These are phyloP conservation scores for Niebla homalea DNA, from an alignment of 495 filamentous ascomycete genomes.

Conservation along the genomic window DNA sequence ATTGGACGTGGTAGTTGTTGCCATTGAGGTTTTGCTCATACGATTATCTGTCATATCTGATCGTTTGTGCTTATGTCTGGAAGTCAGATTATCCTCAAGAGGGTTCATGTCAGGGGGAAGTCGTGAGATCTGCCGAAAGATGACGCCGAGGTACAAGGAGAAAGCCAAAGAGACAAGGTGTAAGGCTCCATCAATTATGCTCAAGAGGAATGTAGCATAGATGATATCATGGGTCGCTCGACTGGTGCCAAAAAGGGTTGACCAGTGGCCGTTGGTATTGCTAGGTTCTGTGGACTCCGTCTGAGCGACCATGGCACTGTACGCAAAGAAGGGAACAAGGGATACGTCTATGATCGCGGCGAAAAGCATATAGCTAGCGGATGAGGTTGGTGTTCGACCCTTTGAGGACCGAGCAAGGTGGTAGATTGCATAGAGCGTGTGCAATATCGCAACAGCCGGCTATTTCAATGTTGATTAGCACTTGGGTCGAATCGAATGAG, in stretches of 20 bases:
- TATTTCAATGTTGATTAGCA: conserved; percentile 17
- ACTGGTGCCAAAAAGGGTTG: conserved; percentile 41
- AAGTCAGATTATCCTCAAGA: conserved; percentile 71
- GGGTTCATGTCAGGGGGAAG: conserved; percentile 91
- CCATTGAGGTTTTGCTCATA: conserved; percentile 38
- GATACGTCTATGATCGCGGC: conserved; percentile 56
- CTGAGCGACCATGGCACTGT: conserved; percentile 45
- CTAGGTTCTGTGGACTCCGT: conserved; percentile 34
- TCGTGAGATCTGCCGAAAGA: conserved; percentile 65
- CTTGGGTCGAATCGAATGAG: background rate
- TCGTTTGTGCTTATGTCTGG: conserved; percentile 66
- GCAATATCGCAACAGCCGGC: conserved; percentile 59
- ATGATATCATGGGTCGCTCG: conserved; percentile 41
- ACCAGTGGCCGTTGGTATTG: conserved; percentile 41
- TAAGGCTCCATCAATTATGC: conserved; percentile 45
- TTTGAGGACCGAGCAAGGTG: conserved; percentile 57
- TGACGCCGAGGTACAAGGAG: conserved; percentile 54
- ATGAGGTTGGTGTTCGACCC: conserved; percentile 56
- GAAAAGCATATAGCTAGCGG: conserved; percentile 76
- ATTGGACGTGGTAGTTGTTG: conserved; percentile 32
- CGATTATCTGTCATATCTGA: conserved; percentile 47
- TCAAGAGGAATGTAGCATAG: conserved; percentile 47
- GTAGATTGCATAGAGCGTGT: conserved; percentile 62
- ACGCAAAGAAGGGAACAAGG: conserved; percentile 65
- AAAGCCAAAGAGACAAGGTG: conserved; percentile 58